A percentile compares a stretch with the other conserved stretches of the same genome.
These are phyloP conservation scores for Neurospora hispaniola DNA, from an alignment of 495 filamentous ascomycete species.

Conservation along the genomic window DNA sequence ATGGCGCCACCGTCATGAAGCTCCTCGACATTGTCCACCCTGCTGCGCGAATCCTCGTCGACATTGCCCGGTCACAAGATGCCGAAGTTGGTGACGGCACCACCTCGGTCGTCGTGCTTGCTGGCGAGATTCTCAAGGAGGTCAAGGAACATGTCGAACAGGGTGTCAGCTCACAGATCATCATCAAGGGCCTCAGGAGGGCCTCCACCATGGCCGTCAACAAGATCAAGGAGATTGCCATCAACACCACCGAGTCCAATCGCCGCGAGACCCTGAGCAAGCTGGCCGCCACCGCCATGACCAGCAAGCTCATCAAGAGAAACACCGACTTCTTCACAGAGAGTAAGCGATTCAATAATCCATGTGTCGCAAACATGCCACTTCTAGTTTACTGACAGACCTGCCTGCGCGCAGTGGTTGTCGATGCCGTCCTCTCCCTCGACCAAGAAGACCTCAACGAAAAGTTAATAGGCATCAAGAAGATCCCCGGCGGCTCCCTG, in stretches of 20 bases:
- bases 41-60: constrained; percentile 92
- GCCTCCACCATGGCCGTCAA: constrained; percentile 89
- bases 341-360: constrained; percentile 42
- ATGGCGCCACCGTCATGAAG: constrained; percentile 98
- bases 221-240: constrained; percentile 95
- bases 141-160: constrained; percentile 90
- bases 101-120: constrained; percentile 90
- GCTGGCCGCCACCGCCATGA: constrained; percentile 95
- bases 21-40: constrained; percentile 97
- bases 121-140: constrained; percentile 95
- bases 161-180: constrained; percentile 92
- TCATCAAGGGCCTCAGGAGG: constrained; percentile 90
- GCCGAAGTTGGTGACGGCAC: constrained; percentile 98
- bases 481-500: constrained; percentile 90
- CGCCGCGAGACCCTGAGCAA: constrained; percentile 82
- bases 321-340: constrained; percentile 96
- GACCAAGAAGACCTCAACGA: constrained; percentile 97
- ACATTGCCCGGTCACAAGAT: constrained; percentile 97
- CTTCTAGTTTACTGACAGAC: constrained; percentile 3
- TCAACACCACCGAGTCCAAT: constrained; percentile 76
- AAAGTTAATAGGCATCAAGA: constrained; percentile 96
- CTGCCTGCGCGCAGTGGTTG: constrained; percentile 58
- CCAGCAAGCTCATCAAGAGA: constrained; percentile 96
- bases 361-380: constrained; percentile 12
- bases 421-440: constrained; percentile 91